Percentiles rank a stretch among this genome's conserved stretches.
phyloP scores from a whole-genome alignment of 345 rosid species.

The Conringia planisiliqua region DNA sequence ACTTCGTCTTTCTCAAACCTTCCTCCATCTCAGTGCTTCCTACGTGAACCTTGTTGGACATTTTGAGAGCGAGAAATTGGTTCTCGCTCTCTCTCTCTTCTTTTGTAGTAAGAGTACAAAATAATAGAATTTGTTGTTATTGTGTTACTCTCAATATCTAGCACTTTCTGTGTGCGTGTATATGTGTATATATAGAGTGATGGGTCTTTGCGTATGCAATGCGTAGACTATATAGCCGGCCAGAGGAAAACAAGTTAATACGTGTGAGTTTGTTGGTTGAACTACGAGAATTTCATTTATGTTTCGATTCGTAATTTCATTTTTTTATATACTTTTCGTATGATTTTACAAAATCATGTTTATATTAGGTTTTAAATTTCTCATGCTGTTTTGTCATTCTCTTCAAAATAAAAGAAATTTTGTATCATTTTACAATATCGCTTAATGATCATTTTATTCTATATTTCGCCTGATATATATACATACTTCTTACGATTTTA shows the following conservation, averaged over 20 bases:
- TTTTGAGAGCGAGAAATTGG: slow-evolving; percentile 10
- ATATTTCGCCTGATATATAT: background rate
- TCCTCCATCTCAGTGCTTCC: slow-evolving; percentile 25
- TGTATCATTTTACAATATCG: background rate
- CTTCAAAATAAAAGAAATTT: background rate
- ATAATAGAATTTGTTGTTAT: slow-evolving; percentile 14
- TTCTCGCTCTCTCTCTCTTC: background rate
- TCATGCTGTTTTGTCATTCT: background rate
- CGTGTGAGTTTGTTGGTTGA: slow-evolving; percentile 27
- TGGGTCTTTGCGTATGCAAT: slow-evolving; percentile 13
- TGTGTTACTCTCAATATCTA: slow-evolving; percentile 19
- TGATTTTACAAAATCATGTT: background rate
- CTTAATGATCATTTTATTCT: background rate
- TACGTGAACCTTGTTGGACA: slow-evolving; percentile 34
- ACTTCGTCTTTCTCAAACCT: slow-evolving; percentile 27
- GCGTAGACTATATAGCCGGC: background rate
- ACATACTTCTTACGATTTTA: too few relatives aligned
- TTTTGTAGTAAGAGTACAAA: background rate
- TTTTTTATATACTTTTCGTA: background rate
- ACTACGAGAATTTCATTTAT: slow-evolving; percentile 19
- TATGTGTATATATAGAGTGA: background rate
- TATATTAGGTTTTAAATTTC: background rate
- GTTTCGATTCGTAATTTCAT: background rate
- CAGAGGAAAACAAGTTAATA: slow-evolving; percentile 5
- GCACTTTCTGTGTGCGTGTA: background rate